Percentiles rank a stretch among this genome's conserved stretches.
These are phyloP conservation scores for Jaltomata sinuosa DNA, from an alignment of 257 asterid species.

Conservation along the genomic window DNA sequence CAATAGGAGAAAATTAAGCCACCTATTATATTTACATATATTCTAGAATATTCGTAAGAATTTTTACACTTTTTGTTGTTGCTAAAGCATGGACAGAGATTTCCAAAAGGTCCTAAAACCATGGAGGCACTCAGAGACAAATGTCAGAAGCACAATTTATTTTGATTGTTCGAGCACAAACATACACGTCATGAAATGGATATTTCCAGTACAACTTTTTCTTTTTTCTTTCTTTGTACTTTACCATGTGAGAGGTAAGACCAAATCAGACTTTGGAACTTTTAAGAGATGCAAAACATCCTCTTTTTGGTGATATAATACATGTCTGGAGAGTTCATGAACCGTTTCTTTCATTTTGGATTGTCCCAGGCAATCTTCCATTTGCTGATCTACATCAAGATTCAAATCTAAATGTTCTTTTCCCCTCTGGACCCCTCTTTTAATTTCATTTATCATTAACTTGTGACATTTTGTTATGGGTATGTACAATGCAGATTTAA, in stretches of 20 bases:
- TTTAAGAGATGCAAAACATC: not conserved
- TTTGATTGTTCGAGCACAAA: not conserved
- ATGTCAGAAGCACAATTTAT: not conserved
- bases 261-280: not conserved
- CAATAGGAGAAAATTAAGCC: not conserved
- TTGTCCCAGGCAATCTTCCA: not conserved
- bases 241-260: not conserved
- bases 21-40: not conserved
- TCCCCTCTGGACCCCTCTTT: not conserved
- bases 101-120: not conserved
- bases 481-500: slow-evolving; percentile 44
- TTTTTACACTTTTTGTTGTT: not conserved
- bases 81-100: not conserved
- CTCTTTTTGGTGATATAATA: not conserved
- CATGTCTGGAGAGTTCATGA: not conserved
- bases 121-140: not conserved
- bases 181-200: not conserved
- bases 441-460: not conserved
- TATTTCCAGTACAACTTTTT: not conserved
- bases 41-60: not conserved
- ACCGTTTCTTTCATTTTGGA: not conserved
- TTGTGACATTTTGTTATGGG: not conserved
- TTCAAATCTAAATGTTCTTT: not conserved
- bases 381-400: not conserved
- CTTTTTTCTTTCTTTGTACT: not conserved